These are phyloP conservation scores for Penicillium mononematosum DNA, from an alignment of 495 filamentous ascomycete species.

Conservation along the genomic window DNA sequence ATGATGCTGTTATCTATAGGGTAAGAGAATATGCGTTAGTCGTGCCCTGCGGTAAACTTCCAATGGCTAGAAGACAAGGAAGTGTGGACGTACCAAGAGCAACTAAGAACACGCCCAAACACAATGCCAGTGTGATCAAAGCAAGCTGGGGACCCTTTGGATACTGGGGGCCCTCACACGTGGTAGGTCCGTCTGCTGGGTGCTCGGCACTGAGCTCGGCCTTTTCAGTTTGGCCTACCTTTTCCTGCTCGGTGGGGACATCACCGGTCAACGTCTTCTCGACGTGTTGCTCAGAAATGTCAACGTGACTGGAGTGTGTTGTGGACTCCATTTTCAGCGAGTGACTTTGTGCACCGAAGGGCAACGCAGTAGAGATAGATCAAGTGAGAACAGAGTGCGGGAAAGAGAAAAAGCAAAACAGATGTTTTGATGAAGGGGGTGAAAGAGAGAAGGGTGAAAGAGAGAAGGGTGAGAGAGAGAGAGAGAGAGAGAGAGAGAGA, in stretches of 20 bases:
- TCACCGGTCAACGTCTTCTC: background rate
- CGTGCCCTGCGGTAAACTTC: background rate
- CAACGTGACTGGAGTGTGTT: background rate
- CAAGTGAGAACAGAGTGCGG: background rate
- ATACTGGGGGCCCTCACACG: background rate
- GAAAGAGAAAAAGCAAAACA: background rate
- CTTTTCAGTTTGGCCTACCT: background rate
- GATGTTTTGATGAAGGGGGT: background rate
- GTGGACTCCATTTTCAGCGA: background rate
- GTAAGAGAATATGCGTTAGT: constrained; percentile 16
- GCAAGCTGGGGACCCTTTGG: background rate
- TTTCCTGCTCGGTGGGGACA: background rate
- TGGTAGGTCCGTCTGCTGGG: background rate
- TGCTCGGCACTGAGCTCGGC: background rate
- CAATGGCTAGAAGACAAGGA: background rate
- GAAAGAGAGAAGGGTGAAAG: background rate
- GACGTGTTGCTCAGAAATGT: background rate
- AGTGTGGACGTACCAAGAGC: background rate
- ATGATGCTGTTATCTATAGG: constrained; percentile 52
- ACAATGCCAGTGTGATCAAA: constrained; percentile 4
- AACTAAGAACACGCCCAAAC: background rate
- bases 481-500: background rate
- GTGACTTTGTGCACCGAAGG: background rate
- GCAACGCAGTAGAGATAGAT: background rate
- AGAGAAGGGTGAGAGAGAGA: background rate